Conservation (phyloP, 331 rosid genomes). For the Spiraea crenata region DNA sequence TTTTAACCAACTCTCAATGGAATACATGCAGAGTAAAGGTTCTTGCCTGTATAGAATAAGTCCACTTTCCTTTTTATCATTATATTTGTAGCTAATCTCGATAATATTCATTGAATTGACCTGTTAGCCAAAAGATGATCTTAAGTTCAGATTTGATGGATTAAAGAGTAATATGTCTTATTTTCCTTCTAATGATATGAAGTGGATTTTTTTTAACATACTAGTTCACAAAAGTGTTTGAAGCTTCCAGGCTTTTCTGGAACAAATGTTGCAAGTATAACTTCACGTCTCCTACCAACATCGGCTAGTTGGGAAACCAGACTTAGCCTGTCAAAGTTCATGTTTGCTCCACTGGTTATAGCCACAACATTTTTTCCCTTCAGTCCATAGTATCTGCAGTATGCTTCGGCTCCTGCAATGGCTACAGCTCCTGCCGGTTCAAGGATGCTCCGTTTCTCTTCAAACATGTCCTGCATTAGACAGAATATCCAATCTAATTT, state of each 20-base stretch:
- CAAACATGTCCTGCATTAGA: constrained; percentile 78
- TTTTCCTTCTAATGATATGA: too few relatives aligned
- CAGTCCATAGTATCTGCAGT: constrained; percentile 88
- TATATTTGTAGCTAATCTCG: constrained; percentile 76
- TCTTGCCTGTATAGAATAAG: constrained; percentile 74
- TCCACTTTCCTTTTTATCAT: constrained; percentile 43
- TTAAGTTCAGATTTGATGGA: background rate
- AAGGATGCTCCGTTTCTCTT: constrained; percentile 87
- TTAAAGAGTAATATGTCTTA: background rate
- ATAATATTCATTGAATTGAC: constrained; percentile 77
- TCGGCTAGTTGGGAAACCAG: constrained; percentile 82
- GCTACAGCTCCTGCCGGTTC: constrained; percentile 98
- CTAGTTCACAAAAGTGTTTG: constrained; percentile 71
- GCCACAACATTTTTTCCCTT: constrained; percentile 77
- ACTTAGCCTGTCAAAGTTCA: constrained; percentile 88
- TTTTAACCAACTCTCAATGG: background rate
- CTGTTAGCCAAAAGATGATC: constrained; percentile 32
- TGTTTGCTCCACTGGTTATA: constrained; percentile 93
- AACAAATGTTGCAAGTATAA: constrained; percentile 61
- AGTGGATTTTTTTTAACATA: constrained; percentile 9
- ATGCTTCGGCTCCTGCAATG: constrained; percentile 99
- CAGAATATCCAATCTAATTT: background rate
- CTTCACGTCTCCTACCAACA: constrained; percentile 84
- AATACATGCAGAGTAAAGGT: background rate
- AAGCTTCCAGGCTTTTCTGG: constrained; percentile 84